A percentile compares a stretch with the other conserved stretches of the same genome.
phyloP scores from a whole-genome alignment of 208 protist species.

The Spongospora subterranea region DNA sequence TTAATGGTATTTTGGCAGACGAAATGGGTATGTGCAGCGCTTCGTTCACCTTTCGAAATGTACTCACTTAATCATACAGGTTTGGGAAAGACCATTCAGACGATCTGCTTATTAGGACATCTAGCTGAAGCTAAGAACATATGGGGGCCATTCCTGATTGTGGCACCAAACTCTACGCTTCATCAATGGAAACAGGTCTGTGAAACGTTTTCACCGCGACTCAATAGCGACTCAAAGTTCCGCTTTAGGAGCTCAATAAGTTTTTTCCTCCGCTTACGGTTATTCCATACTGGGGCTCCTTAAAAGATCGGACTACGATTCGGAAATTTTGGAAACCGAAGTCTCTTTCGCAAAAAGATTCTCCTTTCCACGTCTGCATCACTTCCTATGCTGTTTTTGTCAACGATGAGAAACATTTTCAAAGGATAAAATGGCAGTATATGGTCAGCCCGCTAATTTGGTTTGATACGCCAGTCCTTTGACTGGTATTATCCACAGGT shows the following conservation, averaged over 20 bases:
- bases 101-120: constrained; percentile 61
- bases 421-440: constrained; percentile 78
- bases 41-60: constrained; percentile 69
- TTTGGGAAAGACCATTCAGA: constrained; percentile 81
- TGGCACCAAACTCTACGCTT: constrained; percentile 62
- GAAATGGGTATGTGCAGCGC: constrained; percentile 97
- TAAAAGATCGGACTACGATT: constrained; percentile 70
- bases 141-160: constrained; percentile 63
- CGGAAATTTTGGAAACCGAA: constrained; percentile 63
- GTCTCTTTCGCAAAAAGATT: constrained; percentile 64
- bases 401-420: constrained; percentile 72
- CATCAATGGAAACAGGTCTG: constrained; percentile 60
- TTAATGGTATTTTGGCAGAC: constrained; percentile 98
- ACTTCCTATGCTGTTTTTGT: constrained; percentile 74
- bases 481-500: not conserved
- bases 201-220: not conserved
- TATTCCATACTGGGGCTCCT: constrained; percentile 70
- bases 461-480: too few relatives aligned
- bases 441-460: constrained; percentile 73
- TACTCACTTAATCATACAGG: constrained; percentile 10
- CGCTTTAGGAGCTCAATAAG: constrained; percentile 56
- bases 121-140: constrained; percentile 62
- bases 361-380: constrained; percentile 75
- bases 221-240: not conserved
- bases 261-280: constrained; percentile 66